These are phyloP conservation scores for Salix suchowensis DNA, from an alignment of 345 rosid species.

Conservation along the genomic window DNA sequence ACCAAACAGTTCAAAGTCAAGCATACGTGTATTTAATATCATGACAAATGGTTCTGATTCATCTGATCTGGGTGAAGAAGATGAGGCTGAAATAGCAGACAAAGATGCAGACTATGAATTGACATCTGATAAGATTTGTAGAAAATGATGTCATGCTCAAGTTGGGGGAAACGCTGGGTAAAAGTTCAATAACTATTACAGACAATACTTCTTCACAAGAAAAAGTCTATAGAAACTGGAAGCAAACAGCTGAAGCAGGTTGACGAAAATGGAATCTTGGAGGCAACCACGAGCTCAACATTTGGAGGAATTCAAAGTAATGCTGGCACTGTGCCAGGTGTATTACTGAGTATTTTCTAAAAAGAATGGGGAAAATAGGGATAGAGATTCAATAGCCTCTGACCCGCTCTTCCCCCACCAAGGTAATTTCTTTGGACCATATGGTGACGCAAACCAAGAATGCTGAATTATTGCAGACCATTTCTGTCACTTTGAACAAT, in stretches of 20 bases:
- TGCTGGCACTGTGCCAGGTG: conserved; percentile 6
- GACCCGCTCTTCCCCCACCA: conserved; percentile 12
- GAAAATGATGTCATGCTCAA: neutral
- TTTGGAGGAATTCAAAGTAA: conserved; percentile 3
- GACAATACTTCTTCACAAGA: conserved; percentile 11
- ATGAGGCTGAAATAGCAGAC: conserved; percentile 6
- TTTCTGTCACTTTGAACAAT: conserved; percentile 6
- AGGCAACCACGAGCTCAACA: conserved; percentile 1
- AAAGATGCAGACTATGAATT: conserved; percentile 1
- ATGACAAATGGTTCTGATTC: conserved; percentile 20
- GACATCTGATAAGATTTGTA: neutral
- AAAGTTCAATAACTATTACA: conserved; percentile 11
- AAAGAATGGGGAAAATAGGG: conserved; percentile 10
- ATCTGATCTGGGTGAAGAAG: conserved; percentile 25
- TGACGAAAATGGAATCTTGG: neutral
- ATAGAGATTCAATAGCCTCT: conserved; percentile 15
- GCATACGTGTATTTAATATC: conserved; percentile 4
- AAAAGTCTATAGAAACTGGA: conserved; percentile 8
- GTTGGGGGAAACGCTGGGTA: conserved; percentile 1
- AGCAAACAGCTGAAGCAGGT: conserved; percentile 9
- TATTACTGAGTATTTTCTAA: conserved; percentile 17
- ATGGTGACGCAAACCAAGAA: conserved; percentile 5
- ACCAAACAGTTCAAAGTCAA: conserved; percentile 14
- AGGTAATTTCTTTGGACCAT: conserved; percentile 13
- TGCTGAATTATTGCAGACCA: conserved; percentile 16